A percentile compares a stretch with the other conserved stretches of the same genome.
Evolutionary conservation across 2,329 filamentous ascomycete species (phyloP).

Genomic region (Curvularia verruculosa): DNA sequence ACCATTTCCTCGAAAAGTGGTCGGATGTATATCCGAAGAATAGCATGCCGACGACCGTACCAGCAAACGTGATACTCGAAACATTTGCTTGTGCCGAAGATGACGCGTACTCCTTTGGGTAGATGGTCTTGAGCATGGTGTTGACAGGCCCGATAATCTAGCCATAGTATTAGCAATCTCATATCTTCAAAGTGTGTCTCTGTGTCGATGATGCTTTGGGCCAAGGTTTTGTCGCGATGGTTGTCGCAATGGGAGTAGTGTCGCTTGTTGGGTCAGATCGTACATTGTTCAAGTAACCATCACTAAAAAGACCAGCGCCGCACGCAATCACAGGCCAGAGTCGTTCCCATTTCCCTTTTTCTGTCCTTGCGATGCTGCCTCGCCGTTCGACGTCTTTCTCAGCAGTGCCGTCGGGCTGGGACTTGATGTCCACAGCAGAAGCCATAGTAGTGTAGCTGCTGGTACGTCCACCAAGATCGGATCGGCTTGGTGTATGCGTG

Average conservation of each 20-base stretch:
- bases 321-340: slow-evolving; percentile 82
- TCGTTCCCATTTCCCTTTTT: slow-evolving; percentile 51
- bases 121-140: slow-evolving; percentile 73
- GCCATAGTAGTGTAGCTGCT: slow-evolving; percentile 19
- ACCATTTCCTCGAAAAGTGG: slow-evolving; percentile 82
- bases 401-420: slow-evolving; percentile 2
- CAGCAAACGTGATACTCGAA: slow-evolving; percentile 81
- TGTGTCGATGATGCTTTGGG: slow-evolving; percentile 7
- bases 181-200: background rate
- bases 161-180: slow-evolving; percentile 16
- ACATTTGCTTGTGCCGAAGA: slow-evolving; percentile 77
- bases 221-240: slow-evolving; percentile 6
- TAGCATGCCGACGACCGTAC: slow-evolving; percentile 82
- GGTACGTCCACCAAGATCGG: background rate
- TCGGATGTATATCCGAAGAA: slow-evolving; percentile 82
- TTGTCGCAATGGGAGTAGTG: too few species aligned
- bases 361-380: slow-evolving; percentile 35
- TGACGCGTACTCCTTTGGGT: slow-evolving; percentile 69
- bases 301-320: slow-evolving; percentile 86
- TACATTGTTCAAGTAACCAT: slow-evolving; percentile 90
- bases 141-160: slow-evolving; percentile 87
- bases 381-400: slow-evolving; percentile 29
- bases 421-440: slow-evolving; percentile 12
- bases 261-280: slow-evolving; percentile 22
- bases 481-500: background rate